Base-by-base conservation (phyloP, 768 basidiomycete species). In the Tephrocybe sp. region DNA sequence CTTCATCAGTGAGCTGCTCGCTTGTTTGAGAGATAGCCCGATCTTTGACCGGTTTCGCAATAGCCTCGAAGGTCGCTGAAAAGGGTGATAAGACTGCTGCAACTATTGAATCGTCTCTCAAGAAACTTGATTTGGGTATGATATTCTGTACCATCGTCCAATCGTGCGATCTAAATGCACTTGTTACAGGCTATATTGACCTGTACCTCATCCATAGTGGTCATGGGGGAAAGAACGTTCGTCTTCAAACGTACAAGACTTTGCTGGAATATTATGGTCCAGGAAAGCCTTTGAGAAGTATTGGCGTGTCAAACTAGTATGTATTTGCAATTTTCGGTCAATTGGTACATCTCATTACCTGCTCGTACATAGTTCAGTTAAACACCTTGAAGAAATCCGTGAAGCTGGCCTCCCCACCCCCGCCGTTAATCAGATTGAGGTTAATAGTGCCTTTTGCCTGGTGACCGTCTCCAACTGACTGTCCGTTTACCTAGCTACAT, bases 271-370 rank as follows among this genome's bases (percentile, higher is more conserved):
- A 77, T 16, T 75, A 77, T 52, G 62, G 69, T 18, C 78, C 67
- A 1, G 87, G 86, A 4, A 87, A 87, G 58, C 76, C 55, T 13
- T 39, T 90, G 36, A 75, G 79, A 53, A 74, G 74, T 5, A 77
- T 89, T 15, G 90, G 90, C 1, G 90, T 92, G 2, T 89, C 87
- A 0, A 92, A 92, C 67, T 92, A 83, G 88, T 89, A 53, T 38
- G 84, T 60, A n/a, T 19, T 39, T 9, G 12, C n/a, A 3, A 36
- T n/a, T n/a, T 15, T 6, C 24, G n/a, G 12, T 8, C 7, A 16
- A 31, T 22, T 18, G 16, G 11, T n/a, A n/a, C 32, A 35, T 6
- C 7, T 16, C 6, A 24, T 22, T 16, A 5, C 16, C 22, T 13
- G 16, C 19, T 26, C 22, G 11, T 22, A 34, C 31, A 38, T 35